phyloP scores from a whole-genome alignment of 192 early-diverging fungal genomes.

The Ambispora gerdemannii region DNA sequence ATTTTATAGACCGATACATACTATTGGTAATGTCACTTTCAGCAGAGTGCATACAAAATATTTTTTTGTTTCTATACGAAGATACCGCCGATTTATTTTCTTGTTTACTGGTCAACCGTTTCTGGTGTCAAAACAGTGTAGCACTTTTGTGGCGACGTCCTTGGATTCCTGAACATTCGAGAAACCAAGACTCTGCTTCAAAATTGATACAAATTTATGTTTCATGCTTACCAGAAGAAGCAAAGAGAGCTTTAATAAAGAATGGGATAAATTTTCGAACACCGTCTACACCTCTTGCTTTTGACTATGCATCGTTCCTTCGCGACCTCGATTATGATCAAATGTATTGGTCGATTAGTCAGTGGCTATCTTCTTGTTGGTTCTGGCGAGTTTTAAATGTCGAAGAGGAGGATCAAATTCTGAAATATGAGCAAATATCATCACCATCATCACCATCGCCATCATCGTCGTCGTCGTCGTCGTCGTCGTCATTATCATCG shows the following conservation, averaged over 20 bases:
- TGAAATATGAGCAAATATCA: neutral
- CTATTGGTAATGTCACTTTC: no score
- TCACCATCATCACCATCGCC: no score
- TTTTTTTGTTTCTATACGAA: neutral
- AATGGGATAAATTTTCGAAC: neutral
- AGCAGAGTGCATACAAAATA: slow-evolving; percentile 7
- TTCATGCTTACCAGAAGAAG: slow-evolving; percentile 1
- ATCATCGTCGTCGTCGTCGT: no score
- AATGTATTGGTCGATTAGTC: neutral
- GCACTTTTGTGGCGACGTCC: neutral
- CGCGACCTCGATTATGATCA: neutral
- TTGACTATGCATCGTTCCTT: neutral
- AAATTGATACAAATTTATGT: neutral
- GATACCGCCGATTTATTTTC: neutral
- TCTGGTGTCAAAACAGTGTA: slow-evolving; percentile 4
- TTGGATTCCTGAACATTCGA: neutral
- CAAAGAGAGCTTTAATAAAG: neutral
- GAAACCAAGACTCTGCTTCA: neutral
- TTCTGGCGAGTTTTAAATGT: neutral
- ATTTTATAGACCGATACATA: no score
- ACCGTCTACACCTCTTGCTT: neutral
- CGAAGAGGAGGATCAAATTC: neutral
- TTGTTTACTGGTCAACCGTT: slow-evolving; percentile 5
- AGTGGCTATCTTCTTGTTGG: slow-evolving; percentile 5
- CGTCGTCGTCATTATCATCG: no score